These are phyloP conservation scores for Fagus sylvatica DNA, from an alignment of 306 rosid species.

Conservation along the genomic window DNA sequence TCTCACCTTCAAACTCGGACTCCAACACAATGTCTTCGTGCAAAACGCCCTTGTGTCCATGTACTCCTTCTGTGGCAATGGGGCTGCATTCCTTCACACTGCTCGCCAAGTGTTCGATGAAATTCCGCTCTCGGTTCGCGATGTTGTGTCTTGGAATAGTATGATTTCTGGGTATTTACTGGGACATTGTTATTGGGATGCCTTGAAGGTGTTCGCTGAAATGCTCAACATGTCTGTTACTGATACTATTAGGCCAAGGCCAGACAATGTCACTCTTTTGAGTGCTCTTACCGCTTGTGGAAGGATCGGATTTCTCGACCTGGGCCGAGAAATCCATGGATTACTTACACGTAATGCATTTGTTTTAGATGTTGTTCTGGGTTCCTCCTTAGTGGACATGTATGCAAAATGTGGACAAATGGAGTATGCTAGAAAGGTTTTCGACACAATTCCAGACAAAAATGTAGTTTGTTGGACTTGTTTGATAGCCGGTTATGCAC, in stretches of 20 bases:
- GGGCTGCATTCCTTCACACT: neutral
- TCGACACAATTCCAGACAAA: slow-evolving; percentile 15
- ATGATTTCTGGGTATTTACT: slow-evolving; percentile 7
- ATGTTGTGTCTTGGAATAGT: slow-evolving; percentile 14
- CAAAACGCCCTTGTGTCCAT: slow-evolving; percentile 15
- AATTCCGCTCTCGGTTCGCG: slow-evolving; percentile 6
- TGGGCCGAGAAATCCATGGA: slow-evolving; percentile 24
- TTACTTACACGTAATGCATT: neutral
- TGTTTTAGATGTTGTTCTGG: slow-evolving; percentile 1
- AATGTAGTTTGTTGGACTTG: slow-evolving; percentile 33
- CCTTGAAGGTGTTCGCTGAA: slow-evolving; percentile 21
- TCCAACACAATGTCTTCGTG: slow-evolving; percentile 11
- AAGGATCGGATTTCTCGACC: slow-evolving; percentile 8
- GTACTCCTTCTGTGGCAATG: slow-evolving; percentile 12
- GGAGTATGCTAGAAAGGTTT: slow-evolving; percentile 2
- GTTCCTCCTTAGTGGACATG: slow-evolving; percentile 26
- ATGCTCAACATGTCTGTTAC: neutral
- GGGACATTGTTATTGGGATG: neutral
- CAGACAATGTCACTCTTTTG: slow-evolving; percentile 17
- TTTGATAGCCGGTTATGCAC: slow-evolving; percentile 14
- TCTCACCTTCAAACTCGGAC: slow-evolving; percentile 6
- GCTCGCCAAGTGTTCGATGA: slow-evolving; percentile 15
- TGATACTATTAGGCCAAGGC: neutral
- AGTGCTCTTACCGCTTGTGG: slow-evolving; percentile 18
- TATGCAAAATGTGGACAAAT: slow-evolving; percentile 18